Evolutionary conservation across 306 rosid genomes (phyloP).

Genomic region (Hippophae tibetana): DNA sequence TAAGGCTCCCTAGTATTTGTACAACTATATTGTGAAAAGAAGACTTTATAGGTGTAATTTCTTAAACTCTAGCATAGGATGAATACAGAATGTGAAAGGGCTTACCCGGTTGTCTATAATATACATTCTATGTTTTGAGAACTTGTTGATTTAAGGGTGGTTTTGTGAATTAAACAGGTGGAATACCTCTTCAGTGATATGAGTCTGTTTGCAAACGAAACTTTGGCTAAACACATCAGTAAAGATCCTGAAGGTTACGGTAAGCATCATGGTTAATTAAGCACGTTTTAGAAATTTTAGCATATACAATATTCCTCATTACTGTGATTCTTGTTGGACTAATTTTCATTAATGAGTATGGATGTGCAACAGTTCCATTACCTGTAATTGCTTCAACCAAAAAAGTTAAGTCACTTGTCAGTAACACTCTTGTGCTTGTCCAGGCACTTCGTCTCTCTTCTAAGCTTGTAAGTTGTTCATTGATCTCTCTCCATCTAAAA

Average conservation of each 20-base stretch:
- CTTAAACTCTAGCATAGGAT: too few relatives aligned
- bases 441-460: slow-evolving; percentile 73
- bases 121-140: not conserved
- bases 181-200: slow-evolving; percentile 86
- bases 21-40: too few relatives aligned
- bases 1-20: too few relatives aligned
- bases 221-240: slow-evolving; percentile 60
- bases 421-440: slow-evolving; percentile 41
- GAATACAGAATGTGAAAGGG: too few relatives aligned
- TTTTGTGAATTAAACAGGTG: slow-evolving; percentile 40
- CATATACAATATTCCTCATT: not conserved
- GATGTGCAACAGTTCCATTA: slow-evolving; percentile 50
- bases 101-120: too few relatives aligned
- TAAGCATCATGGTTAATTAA: slow-evolving; percentile 22
- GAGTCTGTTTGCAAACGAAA: slow-evolving; percentile 85
- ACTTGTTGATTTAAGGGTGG: not conserved
- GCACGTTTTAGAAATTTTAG: not conserved
- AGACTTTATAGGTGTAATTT: too few relatives aligned
- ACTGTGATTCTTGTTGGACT: not conserved
- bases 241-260: slow-evolving; percentile 96
- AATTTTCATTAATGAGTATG: slow-evolving; percentile 9
- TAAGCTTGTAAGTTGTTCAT: slow-evolving; percentile 58
- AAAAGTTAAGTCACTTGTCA: slow-evolving; percentile 62
- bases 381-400: slow-evolving; percentile 65
- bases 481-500: too few relatives aligned